A percentile compares a stretch with the other conserved stretches of the same genome.
phyloP scores from a whole-genome alignment of 164 flowering plant genomes.

The Santalum album region DNA sequence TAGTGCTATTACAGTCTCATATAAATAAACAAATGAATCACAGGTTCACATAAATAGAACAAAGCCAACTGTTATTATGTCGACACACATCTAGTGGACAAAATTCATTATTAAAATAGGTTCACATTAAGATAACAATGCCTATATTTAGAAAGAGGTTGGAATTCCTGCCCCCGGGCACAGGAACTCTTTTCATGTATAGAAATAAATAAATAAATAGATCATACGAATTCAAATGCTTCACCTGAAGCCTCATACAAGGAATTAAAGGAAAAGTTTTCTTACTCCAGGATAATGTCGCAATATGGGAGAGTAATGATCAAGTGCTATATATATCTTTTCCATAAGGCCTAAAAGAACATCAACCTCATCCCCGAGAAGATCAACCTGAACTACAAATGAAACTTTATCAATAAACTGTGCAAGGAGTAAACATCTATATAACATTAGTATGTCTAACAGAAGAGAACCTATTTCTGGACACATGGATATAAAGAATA shows the following conservation, averaged over 20 bases:
- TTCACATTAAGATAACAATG: no score
- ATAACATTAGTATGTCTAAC: no score
- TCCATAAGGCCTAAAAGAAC: constrained; percentile 61
- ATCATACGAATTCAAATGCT: neutral
- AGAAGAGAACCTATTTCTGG: no score
- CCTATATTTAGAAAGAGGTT: neutral
- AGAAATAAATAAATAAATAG: neutral
- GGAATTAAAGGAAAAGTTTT: constrained; percentile 1
- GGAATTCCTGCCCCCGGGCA: neutral
- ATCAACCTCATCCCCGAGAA: constrained; percentile 86
- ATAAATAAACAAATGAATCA: neutral
- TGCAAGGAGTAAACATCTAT: neutral
- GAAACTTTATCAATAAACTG: constrained; percentile 3
- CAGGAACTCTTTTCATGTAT: neutral
- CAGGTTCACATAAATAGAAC: neutral
- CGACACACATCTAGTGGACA: no score
- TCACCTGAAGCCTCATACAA: neutral
- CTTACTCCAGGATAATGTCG: constrained; percentile 95
- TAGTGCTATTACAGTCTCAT: no score
- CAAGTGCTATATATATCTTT: constrained; percentile 82
- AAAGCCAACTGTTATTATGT: no score
- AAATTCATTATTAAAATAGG: no score
- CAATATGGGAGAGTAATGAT: constrained; percentile 87
- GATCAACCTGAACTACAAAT: constrained; percentile 65
- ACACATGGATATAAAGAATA: no score